Base-by-base conservation (phyloP, 1,139 yeast genomes). In the Zygoascus sp. region DNA sequence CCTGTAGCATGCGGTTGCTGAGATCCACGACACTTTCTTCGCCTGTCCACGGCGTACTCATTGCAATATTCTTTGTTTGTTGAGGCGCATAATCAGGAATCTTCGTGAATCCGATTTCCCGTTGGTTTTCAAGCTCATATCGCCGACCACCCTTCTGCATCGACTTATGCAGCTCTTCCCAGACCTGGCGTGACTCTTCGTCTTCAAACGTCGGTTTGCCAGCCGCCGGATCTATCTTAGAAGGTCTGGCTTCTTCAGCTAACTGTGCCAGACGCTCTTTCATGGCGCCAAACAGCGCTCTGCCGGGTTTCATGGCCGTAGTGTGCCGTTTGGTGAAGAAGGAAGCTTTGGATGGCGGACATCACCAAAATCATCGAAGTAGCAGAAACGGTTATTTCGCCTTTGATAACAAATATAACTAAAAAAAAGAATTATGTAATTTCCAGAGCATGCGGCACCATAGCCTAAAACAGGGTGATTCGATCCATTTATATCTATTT, bases 41-140 rank as follows among this genome's bases (percentile, higher is more conserved):
- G 0, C 96, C 96, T 0, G 66, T 68, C 96, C 96, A 88, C 0
- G 90, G 87, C 21, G 58, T 57, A 0, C 77, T 59, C 46, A 68
- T 59, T 1, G 88, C 88, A 2, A 77, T 67, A 1, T 79, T 81
- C 48, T 70, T 65, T 0, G 80, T 73, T 36, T 76, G 80, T 48
- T 75, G 76, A 43, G 77, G 73, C 0, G 77, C 75, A 53, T 63
- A 65, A 0, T 50, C 42, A 0, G 81, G 80, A 9, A 76, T 51
- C 49, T 66, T 64, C 17, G 72, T 55, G 38, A 67, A 50, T 25
- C 69, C 67, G 32, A 77, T 62, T 17, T 67, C 67, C n/a, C 59
- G 57, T 45, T 73, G 75, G 50, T 74, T 58, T 37, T 62, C 53
- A 16, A 59, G 52, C 11, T 67, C 64, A 53, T 64, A 76, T 40